Conservation (phyloP, 2,329 filamentous ascomycete genomes). For the Dactylonectria macrodidyma region DNA sequence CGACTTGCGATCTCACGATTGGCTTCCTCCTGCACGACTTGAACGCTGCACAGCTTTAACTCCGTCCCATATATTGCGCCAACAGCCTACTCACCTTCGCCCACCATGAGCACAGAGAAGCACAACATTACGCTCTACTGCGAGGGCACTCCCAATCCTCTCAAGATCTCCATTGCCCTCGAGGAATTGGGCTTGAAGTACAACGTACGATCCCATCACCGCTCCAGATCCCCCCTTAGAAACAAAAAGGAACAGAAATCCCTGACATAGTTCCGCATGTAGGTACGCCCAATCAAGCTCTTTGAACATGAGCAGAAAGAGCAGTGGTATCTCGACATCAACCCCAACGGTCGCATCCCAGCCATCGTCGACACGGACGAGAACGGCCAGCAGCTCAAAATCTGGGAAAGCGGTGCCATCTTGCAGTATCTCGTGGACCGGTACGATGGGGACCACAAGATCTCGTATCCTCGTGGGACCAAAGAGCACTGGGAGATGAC, state of each 20-base stretch:
- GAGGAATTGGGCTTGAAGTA: constrained; percentile 91
- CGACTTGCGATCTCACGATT: neutral
- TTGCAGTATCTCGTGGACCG: constrained; percentile 86
- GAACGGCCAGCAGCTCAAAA: constrained; percentile 79
- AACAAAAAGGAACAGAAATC: neutral
- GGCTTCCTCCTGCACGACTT: neutral
- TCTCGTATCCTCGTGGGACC: constrained; percentile 81
- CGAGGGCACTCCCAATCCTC: constrained; percentile 86
- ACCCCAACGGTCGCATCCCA: constrained; percentile 93
- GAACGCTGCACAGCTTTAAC: neutral
- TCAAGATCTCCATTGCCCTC: constrained; percentile 89
- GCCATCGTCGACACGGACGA: constrained; percentile 85
- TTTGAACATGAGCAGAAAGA: constrained; percentile 84
- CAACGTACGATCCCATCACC: constrained; percentile 63
- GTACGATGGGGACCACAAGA: constrained; percentile 86
- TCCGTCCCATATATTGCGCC: neutral
- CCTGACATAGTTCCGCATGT: neutral
- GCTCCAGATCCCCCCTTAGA: neutral
- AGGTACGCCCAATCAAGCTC: constrained; percentile 76
- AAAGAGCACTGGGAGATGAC: constrained; percentile 85
- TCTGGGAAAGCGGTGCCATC: constrained; percentile 91
- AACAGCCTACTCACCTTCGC: constrained; percentile 28
- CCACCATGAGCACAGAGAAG: constrained; percentile 51
- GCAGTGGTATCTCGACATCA: constrained; percentile 91
- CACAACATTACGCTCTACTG: constrained; percentile 85